phyloP scores from a whole-genome alignment of 352 stramenopile genomes.

The Phytophthora cactorum region DNA sequence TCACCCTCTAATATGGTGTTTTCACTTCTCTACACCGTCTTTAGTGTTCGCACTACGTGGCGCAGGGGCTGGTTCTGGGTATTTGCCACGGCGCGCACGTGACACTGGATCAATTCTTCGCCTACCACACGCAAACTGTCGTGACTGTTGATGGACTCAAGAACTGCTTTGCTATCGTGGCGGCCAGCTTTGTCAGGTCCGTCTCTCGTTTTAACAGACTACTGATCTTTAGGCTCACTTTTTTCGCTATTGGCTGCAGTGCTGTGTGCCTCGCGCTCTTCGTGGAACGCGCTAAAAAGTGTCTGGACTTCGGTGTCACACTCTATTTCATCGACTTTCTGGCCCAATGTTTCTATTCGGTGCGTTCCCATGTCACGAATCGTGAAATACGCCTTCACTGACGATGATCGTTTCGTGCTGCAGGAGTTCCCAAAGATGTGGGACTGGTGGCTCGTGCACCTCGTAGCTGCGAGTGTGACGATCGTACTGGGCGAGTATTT shows the following conservation, averaged over 20 bases:
- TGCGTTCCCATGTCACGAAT: slow-evolving; percentile 22
- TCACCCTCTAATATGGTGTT: background rate
- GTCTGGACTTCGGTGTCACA: slow-evolving; percentile 91
- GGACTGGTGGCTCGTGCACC: slow-evolving; percentile 90
- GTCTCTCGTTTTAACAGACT: background rate
- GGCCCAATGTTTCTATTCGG: slow-evolving; percentile 83
- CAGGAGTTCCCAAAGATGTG: slow-evolving; percentile 86
- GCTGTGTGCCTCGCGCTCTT: slow-evolving; percentile 81
- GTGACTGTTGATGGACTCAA: slow-evolving; percentile 80
- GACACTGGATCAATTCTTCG: slow-evolving; percentile 87
- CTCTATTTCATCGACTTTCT: slow-evolving; percentile 90
- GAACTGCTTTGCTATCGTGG: slow-evolving; percentile 78
- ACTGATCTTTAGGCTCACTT: slow-evolving; percentile 11
- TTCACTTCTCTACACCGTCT: background rate
- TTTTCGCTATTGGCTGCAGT: slow-evolving; percentile 29
- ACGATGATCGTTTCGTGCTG: slow-evolving; percentile 9
- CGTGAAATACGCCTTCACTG: background rate
- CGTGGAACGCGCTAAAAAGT: slow-evolving; percentile 91
- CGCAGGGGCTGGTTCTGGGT: slow-evolving; percentile 71
- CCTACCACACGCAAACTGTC: slow-evolving; percentile 81
- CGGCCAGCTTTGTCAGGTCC: slow-evolving; percentile 58
- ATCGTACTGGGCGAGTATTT: slow-evolving; percentile 90
- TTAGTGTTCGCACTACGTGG: slow-evolving; percentile 85
- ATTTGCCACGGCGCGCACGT: slow-evolving; percentile 75
- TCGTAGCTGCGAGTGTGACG: slow-evolving; percentile 69